These are phyloP conservation scores for Nannochloropsis gaditana DNA, from an alignment of 108 stramenopile genomes.

Conservation along the genomic window DNA sequence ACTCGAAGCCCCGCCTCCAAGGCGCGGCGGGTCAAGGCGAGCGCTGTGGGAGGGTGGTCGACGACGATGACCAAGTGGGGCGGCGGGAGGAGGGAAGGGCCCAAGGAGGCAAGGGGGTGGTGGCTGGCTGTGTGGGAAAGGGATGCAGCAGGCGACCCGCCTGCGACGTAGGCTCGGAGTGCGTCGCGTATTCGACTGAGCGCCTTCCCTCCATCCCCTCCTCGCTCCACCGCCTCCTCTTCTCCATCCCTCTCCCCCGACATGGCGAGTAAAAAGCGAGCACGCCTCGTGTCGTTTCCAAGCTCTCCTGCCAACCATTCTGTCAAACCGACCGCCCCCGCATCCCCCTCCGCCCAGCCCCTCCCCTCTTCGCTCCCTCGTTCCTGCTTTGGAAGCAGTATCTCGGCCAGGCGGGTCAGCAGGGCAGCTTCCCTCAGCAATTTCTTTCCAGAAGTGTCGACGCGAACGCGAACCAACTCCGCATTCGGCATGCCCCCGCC, in stretches of 20 bases:
- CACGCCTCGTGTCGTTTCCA: not conserved
- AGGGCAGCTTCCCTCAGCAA: too few species aligned
- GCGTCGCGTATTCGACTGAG: not conserved
- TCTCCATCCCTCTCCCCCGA: not conserved
- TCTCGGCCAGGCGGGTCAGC: too few species aligned
- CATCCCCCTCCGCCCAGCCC: not conserved
- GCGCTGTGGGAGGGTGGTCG: not conserved
- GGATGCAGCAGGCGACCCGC: too few species aligned
- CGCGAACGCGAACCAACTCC: too few species aligned
- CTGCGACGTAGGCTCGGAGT: not conserved
- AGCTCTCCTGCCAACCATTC: not conserved
- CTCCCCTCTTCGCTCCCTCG: not conserved
- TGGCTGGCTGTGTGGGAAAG: not conserved
- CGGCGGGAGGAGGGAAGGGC: not conserved
- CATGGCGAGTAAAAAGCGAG: not conserved
- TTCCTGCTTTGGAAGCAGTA: not conserved
- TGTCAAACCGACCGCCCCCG: not conserved
- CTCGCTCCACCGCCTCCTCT: not conserved
- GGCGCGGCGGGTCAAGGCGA: not conserved
- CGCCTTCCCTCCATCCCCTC: not conserved
- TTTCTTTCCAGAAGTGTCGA: too few species aligned
- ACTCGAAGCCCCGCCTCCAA: not conserved
- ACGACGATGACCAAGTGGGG: conserved; percentile 12
- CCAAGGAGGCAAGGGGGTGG: not conserved
- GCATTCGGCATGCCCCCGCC: too few species aligned